Percentiles rank a stretch among this genome's conserved stretches.
These are phyloP conservation scores for Hemisphaericaspora lyxosophila DNA, from an alignment of 1,139 yeast species.

Conservation along the genomic window DNA sequence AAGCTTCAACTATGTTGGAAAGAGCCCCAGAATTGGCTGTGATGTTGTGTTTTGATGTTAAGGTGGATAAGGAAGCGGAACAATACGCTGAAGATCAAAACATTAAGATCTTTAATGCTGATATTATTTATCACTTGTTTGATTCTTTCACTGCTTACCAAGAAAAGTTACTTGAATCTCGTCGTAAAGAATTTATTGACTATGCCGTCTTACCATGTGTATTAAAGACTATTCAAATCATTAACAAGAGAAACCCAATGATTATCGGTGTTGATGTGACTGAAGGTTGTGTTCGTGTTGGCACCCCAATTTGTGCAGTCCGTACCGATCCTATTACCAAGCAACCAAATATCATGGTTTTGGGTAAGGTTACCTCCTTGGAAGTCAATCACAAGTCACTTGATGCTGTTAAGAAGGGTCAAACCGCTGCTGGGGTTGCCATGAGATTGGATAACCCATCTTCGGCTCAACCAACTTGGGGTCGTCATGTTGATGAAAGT, in stretches of 20 bases:
- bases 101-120: constrained; percentile 90
- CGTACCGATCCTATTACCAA: constrained; percentile 85
- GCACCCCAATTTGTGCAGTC: constrained; percentile 96
- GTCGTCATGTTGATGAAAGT: constrained; percentile 95
- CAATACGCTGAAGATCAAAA: constrained; percentile 94
- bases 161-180: constrained; percentile 78
- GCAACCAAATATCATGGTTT: constrained; percentile 65
- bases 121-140: constrained; percentile 92
- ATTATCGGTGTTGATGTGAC: constrained; percentile 96
- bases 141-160: constrained; percentile 95
- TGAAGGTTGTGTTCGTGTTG: constrained; percentile 86
- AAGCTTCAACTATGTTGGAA: constrained; percentile 94
- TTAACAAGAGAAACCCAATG: constrained; percentile 99
- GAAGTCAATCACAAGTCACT: constrained; percentile 92
- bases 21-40: constrained; percentile 94
- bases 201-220: constrained; percentile 96
- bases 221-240: constrained; percentile 88
- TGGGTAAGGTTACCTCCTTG: constrained; percentile 84
- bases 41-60: constrained; percentile 97
- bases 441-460: constrained; percentile 94
- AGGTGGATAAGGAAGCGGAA: constrained; percentile 96
- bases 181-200: constrained; percentile 85
- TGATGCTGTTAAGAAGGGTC: constrained; percentile 85
- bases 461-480: constrained; percentile 95
- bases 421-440: constrained; percentile 97